Percentiles rank a stretch among this genome's conserved stretches.
These are phyloP conservation scores for Fusarium sulawesiense DNA, from an alignment of 2,329 filamentous ascomycete genomes.

Conservation along the genomic window DNA sequence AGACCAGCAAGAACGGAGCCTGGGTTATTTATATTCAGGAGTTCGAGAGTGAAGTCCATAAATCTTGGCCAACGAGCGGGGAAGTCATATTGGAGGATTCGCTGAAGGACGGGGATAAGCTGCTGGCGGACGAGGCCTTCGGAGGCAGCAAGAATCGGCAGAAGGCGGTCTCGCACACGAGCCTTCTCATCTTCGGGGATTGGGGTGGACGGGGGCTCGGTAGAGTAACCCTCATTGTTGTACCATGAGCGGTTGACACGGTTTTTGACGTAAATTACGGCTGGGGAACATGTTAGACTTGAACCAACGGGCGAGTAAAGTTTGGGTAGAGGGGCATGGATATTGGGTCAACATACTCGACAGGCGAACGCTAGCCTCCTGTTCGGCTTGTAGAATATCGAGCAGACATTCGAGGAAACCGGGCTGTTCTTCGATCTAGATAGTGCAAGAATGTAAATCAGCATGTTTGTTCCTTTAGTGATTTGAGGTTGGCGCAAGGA, in stretches of 20 bases:
- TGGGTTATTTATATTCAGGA: constrained; percentile 88
- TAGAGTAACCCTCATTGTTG: constrained; percentile 77
- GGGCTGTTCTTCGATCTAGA: constrained; percentile 86
- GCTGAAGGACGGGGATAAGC: constrained; percentile 92
- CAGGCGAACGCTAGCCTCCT: constrained; percentile 84
- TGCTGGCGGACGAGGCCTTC: constrained; percentile 87
- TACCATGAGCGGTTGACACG: constrained; percentile 94
- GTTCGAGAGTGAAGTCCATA: constrained; percentile 89
- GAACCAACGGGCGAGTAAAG: constrained; percentile 39
- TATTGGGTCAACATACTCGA: constrained; percentile 74
- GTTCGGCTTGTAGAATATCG: constrained; percentile 89
- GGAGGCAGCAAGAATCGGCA: constrained; percentile 87
- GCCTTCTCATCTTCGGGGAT: constrained; percentile 92
- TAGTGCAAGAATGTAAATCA: constrained; percentile 34
- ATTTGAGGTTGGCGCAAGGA: constrained; percentile 29
- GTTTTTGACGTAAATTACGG: constrained; percentile 98
- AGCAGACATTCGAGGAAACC: constrained; percentile 92
- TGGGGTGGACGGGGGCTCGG: constrained; percentile 65
- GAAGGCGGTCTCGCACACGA: constrained; percentile 85
- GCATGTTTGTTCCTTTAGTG: constrained; percentile 15
- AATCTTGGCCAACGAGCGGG: constrained; percentile 94
- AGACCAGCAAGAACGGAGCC: constrained; percentile 90
- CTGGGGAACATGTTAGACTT: constrained; percentile 59
- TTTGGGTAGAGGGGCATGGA: constrained; percentile 8
- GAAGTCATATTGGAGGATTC: constrained; percentile 96